Conservation (phyloP, 495 filamentous ascomycete genomes). For the Poronia punctata region DNA sequence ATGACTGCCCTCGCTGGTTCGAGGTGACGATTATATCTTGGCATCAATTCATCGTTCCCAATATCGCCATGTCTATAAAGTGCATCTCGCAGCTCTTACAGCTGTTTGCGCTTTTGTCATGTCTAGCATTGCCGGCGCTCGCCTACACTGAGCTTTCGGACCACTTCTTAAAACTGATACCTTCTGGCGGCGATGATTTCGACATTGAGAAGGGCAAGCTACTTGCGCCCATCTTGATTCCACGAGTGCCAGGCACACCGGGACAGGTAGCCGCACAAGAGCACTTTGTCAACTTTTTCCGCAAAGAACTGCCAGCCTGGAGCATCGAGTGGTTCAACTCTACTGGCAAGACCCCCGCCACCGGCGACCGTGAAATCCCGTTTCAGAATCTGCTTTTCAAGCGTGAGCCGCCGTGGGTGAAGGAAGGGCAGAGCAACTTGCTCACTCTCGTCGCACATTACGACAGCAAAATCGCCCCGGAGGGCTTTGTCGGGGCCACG, state of each 20-base stretch:
- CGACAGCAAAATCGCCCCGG: slow-evolving; percentile 73
- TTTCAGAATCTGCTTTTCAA: slow-evolving; percentile 82
- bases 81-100: slow-evolving; percentile 14
- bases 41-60: slow-evolving; percentile 4
- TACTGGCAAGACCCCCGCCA: slow-evolving; percentile 68
- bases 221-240: slow-evolving; percentile 82
- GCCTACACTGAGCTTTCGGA: slow-evolving; percentile 74
- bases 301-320: slow-evolving; percentile 67
- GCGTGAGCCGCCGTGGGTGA: slow-evolving; percentile 81
- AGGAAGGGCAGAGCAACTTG: slow-evolving; percentile 64
- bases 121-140: slow-evolving; percentile 29
- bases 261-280: slow-evolving; percentile 66
- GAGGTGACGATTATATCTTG: slow-evolving; percentile 17
- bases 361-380: slow-evolving; percentile 60
- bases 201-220: slow-evolving; percentile 67
- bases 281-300: slow-evolving; percentile 81
- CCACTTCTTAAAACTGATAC: slow-evolving; percentile 57
- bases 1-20: slow-evolving; percentile 15
- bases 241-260: slow-evolving; percentile 80
- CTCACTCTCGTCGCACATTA: slow-evolving; percentile 92
- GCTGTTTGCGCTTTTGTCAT: slow-evolving; percentile 12
- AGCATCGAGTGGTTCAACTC: slow-evolving; percentile 77
- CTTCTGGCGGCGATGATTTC: slow-evolving; percentile 68
- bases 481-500: slow-evolving; percentile 88
- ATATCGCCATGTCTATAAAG: slow-evolving; percentile 13